Conservation (phyloP, 2,329 filamentous ascomycete species). For the Cercospora sojina region DNA sequence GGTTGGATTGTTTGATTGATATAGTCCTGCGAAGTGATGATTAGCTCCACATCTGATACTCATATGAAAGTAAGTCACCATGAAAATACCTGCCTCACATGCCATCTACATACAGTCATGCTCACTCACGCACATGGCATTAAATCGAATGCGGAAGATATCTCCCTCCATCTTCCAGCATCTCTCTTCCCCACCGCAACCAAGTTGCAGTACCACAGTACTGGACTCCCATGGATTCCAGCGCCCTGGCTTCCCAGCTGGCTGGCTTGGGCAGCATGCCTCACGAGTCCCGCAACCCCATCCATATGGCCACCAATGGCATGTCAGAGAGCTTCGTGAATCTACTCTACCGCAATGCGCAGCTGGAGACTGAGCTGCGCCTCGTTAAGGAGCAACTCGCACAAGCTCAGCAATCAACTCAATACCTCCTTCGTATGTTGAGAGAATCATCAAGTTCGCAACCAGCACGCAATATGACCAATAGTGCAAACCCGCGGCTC, state of each 20-base stretch:
- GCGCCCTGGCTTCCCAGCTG: not conserved
- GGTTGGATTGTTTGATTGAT: not conserved
- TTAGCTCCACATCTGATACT: not conserved
- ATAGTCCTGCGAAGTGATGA: not conserved
- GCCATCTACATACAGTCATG: not conserved
- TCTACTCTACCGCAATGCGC: conserved; percentile 25
- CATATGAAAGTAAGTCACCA: not conserved
- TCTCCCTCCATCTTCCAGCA: not conserved
- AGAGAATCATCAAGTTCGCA: not conserved
- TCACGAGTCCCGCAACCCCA: not conserved
- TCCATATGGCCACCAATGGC: not conserved
- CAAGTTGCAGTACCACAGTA: not conserved
- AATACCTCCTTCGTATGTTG: conserved; percentile 24
- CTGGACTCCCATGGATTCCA: not conserved
- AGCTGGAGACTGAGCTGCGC: conserved; percentile 32
- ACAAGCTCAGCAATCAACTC: conserved; percentile 25
- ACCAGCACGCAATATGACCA: not conserved
- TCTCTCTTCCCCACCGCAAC: not conserved
- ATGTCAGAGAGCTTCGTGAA: not conserved
- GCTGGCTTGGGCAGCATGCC: not conserved
- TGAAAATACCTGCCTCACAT: not conserved
- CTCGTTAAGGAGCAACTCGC: conserved; percentile 28
- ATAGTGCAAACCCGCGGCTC: not conserved
- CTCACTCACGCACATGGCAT: not conserved
- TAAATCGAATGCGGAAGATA: not conserved